These are phyloP conservation scores for Coffea humblotiana DNA, from an alignment of 305 asterid genomes.

Conservation along the genomic window DNA sequence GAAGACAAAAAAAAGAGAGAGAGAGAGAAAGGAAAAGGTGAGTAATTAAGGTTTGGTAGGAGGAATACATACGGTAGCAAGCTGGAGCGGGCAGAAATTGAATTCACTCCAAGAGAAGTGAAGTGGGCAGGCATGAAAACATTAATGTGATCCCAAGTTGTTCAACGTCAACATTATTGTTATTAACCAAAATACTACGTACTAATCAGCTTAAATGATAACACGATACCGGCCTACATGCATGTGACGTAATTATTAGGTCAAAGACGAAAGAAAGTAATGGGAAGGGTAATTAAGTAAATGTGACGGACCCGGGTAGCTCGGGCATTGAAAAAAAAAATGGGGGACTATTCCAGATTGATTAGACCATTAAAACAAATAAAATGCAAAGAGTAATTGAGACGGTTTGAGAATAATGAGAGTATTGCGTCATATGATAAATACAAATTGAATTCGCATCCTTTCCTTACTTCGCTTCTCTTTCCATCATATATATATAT, in stretches of 20 bases:
- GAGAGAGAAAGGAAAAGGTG: not conserved
- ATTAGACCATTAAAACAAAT: slow-evolving; percentile 57
- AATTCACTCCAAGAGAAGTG: not conserved
- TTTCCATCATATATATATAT: too few relatives aligned
- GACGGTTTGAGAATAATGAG: slow-evolving; percentile 72
- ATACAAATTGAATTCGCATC: slow-evolving; percentile 28
- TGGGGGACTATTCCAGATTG: slow-evolving; percentile 47
- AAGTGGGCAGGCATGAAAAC: slow-evolving; percentile 16
- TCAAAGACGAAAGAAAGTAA: slow-evolving; percentile 26
- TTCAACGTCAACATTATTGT: slow-evolving; percentile 45
- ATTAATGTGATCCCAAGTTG: slow-evolving; percentile 35
- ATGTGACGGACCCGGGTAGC: slow-evolving; percentile 38
- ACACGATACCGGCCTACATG: slow-evolving; percentile 25
- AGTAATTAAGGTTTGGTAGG: slow-evolving; percentile 12
- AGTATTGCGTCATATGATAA: slow-evolving; percentile 49
- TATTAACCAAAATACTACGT: slow-evolving; percentile 10
- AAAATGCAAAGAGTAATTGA: slow-evolving; percentile 78
- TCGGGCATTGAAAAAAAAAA: slow-evolving; percentile 43
- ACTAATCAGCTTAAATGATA: slow-evolving; percentile 33
- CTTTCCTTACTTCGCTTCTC: not conserved
- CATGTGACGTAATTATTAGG: slow-evolving; percentile 43
- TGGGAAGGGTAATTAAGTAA: slow-evolving; percentile 29
- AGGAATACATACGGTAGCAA: not conserved
- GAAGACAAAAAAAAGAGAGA: too few relatives aligned
- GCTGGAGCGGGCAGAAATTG: slow-evolving; percentile 6